Percentiles rank a stretch among this genome's conserved stretches.
Evolutionary conservation across 139 green algal genomes (phyloP).

Genomic region (Chlamydomonas applanata): DNA sequence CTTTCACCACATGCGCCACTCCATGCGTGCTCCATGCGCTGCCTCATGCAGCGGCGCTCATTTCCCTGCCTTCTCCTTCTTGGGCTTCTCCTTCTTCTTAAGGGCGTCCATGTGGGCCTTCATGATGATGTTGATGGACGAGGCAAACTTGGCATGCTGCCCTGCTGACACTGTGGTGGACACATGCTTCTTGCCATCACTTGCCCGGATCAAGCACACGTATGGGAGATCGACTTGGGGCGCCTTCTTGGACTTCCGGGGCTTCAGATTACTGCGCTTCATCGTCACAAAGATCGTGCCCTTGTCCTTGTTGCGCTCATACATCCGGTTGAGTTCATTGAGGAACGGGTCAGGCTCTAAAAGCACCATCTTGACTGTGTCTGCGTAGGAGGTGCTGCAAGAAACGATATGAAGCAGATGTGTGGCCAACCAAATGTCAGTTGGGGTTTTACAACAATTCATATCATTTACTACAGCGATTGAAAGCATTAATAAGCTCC

Average conservation of each 20-base stretch:
- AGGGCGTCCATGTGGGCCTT: slow-evolving; percentile 66
- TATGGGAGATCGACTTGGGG: slow-evolving; percentile 41
- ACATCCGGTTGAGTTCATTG: slow-evolving; percentile 75
- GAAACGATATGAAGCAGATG: no score
- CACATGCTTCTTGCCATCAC: slow-evolving; percentile 81
- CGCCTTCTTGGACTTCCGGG: slow-evolving; percentile 29
- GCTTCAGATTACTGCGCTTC: slow-evolving; percentile 66
- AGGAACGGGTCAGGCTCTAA: slow-evolving; percentile 74
- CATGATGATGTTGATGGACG: slow-evolving; percentile 66
- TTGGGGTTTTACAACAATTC: no score
- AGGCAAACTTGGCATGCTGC: slow-evolving; percentile 58
- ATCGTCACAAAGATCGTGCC: slow-evolving; percentile 70
- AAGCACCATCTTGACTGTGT: slow-evolving; percentile 60
- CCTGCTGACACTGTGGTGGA: slow-evolving; percentile 52
- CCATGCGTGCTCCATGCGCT: no score
- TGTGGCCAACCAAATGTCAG: no score
- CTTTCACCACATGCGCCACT: no score
- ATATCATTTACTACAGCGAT: no score
- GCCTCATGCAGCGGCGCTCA: no score
- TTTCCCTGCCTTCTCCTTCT: slow-evolving; percentile 38
- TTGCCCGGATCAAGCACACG: slow-evolving; percentile 71
- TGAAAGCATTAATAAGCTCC: no score
- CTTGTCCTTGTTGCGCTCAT: slow-evolving; percentile 54
- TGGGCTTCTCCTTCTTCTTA: slow-evolving; percentile 40
- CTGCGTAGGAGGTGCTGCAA: no score